These are phyloP conservation scores for Bauhinia variegata DNA, from an alignment of 306 rosid genomes.

Conservation along the genomic window DNA sequence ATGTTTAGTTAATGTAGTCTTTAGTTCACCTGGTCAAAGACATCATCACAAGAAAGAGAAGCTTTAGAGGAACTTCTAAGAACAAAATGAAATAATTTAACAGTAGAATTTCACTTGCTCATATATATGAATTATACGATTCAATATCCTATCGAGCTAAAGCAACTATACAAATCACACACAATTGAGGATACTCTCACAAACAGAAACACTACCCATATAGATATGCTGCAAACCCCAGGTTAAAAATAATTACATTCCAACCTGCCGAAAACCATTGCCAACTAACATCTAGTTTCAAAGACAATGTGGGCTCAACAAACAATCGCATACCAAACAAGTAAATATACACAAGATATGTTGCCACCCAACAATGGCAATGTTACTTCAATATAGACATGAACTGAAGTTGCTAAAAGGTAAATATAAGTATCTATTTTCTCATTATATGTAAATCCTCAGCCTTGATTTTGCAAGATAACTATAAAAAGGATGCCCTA, in stretches of 20 bases:
- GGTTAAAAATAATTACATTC: conserved; percentile 7
- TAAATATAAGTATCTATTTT: neutral
- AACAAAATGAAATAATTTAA: conserved; percentile 16
- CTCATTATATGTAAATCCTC: conserved; percentile 5
- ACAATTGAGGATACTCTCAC: neutral
- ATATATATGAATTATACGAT: neutral
- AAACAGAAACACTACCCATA: neutral
- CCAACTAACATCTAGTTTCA: neutral
- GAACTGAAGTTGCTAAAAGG: neutral
- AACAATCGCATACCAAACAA: no score
- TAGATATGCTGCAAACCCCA: conserved; percentile 2
- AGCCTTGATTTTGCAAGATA: neutral
- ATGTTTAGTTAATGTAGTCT: conserved; percentile 81
- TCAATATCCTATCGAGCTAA: conserved; percentile 18
- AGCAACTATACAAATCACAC: conserved; percentile 25
- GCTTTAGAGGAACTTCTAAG: conserved; percentile 8
- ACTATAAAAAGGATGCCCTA: conserved; percentile 37
- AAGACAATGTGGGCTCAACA: neutral
- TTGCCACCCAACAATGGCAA: no score
- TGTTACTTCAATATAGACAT: no score
- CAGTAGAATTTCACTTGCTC: neutral
- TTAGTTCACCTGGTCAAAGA: conserved; percentile 69
- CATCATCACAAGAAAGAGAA: conserved; percentile 23
- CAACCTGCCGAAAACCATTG: neutral
- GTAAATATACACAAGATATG: no score